Evolutionary conservation across 163 green algal genomes (phyloP).

Genomic region (Chlorella variabilis): DNA sequence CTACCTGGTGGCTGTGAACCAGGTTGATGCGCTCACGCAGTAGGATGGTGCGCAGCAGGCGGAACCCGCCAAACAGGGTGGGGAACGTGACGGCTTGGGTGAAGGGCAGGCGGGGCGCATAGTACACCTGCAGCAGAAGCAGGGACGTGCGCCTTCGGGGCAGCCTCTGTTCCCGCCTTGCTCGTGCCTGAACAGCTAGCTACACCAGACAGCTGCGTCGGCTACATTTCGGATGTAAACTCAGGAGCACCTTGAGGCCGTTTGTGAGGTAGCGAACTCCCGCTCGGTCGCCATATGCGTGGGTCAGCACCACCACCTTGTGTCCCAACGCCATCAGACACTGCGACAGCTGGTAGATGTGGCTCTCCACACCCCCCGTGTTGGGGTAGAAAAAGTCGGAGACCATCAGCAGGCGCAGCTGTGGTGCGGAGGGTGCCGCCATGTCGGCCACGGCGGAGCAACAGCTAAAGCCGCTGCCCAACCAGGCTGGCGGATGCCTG

Average conservation of each 20-base stretch:
- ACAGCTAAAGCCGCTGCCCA: too few relatives aligned
- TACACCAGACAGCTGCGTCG: too few relatives aligned
- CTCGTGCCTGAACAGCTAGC: too few relatives aligned
- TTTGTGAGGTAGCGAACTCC: slow-evolving; percentile 91
- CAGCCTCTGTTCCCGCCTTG: neutral
- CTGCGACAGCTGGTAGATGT: slow-evolving; percentile 96
- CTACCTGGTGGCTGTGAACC: slow-evolving; percentile 84
- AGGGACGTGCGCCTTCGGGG: neutral
- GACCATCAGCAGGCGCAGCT: slow-evolving; percentile 82
- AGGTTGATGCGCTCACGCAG: slow-evolving; percentile 85
- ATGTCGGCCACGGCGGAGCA: too few relatives aligned
- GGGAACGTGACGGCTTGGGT: slow-evolving; percentile 84
- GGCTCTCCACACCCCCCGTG: slow-evolving; percentile 93
- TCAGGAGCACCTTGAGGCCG: slow-evolving; percentile 85
- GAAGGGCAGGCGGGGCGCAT: slow-evolving; percentile 81
- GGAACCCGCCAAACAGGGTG: slow-evolving; percentile 82
- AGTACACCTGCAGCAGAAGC: slow-evolving; percentile 88
- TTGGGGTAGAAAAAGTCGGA: slow-evolving; percentile 97
- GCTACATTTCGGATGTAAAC: too few relatives aligned
- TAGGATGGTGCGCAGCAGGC: slow-evolving; percentile 75
- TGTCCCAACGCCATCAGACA: slow-evolving; percentile 84
- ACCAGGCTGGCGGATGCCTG: too few relatives aligned
- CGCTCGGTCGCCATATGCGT: slow-evolving; percentile 81
- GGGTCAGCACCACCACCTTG: slow-evolving; percentile 94
- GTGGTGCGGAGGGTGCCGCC: neutral